These are phyloP conservation scores for Xylaria longipes DNA, from an alignment of 495 filamentous ascomycete genomes.

Conservation along the genomic window DNA sequence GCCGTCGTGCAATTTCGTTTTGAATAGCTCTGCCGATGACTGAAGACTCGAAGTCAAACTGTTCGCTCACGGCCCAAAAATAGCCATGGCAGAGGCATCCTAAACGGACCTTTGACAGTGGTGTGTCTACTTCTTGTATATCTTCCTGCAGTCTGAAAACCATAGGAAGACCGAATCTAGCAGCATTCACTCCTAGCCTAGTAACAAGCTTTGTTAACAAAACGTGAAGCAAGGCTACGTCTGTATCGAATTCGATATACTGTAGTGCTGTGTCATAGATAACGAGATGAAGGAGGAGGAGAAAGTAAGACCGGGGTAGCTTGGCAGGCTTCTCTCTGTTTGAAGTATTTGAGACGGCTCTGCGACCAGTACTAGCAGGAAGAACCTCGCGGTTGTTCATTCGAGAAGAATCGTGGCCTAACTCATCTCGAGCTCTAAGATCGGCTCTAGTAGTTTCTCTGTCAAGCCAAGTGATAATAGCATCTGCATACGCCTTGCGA, in stretches of 20 bases:
- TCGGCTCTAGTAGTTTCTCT: conserved; percentile 77
- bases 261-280: conserved; percentile 86
- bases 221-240: conserved; percentile 77
- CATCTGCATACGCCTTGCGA: conserved; percentile 81
- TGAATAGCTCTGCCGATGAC: conserved; percentile 70
- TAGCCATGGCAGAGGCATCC: conserved; percentile 89
- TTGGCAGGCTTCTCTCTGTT: conserved; percentile 61
- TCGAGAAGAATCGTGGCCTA: conserved; percentile 45
- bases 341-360: conserved; percentile 73
- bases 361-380: conserved; percentile 54
- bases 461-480: conserved; percentile 79
- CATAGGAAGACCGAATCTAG: conserved; percentile 83
- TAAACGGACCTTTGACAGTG: conserved; percentile 71
- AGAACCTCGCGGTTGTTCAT: conserved; percentile 43
- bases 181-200: conserved; percentile 83
- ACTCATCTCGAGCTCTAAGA: conserved; percentile 64
- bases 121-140: conserved; percentile 67
- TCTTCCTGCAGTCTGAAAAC: conserved; percentile 86
- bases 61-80: conserved; percentile 76
- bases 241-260: conserved; percentile 68
- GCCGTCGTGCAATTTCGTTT: conserved; percentile 75
- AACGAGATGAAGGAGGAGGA: conserved; percentile 84
- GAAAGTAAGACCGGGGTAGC: conserved; percentile 67
- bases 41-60: conserved; percentile 76
- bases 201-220: conserved; percentile 73